Percentiles rank a stretch among this genome's conserved stretches.
Conservation (phyloP, 2,329 filamentous ascomycete genomes). For the Sarocladium brachiariae region DNA sequence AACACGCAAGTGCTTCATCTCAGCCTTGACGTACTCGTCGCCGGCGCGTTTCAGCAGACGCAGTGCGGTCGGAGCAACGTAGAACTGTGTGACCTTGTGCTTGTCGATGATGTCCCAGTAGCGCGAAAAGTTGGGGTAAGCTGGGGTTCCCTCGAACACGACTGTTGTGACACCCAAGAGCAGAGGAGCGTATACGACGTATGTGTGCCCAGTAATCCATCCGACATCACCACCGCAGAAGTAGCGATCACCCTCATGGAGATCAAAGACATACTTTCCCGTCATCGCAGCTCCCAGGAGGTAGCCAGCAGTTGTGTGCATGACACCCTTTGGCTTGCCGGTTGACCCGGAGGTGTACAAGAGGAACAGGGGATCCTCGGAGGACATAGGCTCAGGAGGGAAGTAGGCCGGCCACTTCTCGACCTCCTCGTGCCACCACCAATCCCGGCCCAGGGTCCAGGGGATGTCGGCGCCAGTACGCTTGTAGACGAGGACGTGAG, state of each 20-base stretch:
- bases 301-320: conserved; percentile 96
- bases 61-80: conserved; percentile 91
- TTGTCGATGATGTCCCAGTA: conserved; percentile 99
- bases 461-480: conserved; percentile 90
- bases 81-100: conserved; percentile 94
- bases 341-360: conserved; percentile 98
- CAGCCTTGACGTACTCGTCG: conserved; percentile 80
- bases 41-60: conserved; percentile 92
- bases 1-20: conserved; percentile 84
- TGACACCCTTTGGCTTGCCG: conserved; percentile 96
- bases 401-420: conserved; percentile 95
- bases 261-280: conserved; percentile 98
- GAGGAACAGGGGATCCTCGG: conserved; percentile 94
- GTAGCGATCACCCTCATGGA: conserved; percentile 87
- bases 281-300: conserved; percentile 89
- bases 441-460: conserved; percentile 81
- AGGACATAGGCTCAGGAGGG: conserved; percentile 79
- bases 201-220: conserved; percentile 98
- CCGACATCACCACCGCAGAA: conserved; percentile 98
- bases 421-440: conserved; percentile 98
- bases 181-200: conserved; percentile 93
- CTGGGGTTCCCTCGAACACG: conserved; percentile 95
- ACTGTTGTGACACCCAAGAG: conserved; percentile 90
- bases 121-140: conserved; percentile 93
- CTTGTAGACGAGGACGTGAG: conserved; percentile 84